Evolutionary conservation across 805 yeast species (phyloP).

Genomic region (Teunomyces atbi): DNA sequence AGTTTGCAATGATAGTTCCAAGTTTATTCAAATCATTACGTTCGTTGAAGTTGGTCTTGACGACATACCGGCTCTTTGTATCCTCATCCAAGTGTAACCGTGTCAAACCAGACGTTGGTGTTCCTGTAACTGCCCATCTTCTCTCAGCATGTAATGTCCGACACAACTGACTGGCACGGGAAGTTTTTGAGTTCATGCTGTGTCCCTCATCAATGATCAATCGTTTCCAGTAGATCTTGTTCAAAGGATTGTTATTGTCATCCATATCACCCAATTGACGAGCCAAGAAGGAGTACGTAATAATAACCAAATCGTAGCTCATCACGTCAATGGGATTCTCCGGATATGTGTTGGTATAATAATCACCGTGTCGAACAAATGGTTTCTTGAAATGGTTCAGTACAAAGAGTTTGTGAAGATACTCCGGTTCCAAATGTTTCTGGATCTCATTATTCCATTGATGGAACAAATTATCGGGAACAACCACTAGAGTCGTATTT

Average conservation of each 20-base stretch:
- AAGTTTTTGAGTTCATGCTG: constrained; percentile 51
- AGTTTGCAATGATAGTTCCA: constrained; percentile 52
- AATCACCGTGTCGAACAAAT: constrained; percentile 11
- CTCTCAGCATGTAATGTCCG: constrained; percentile 53
- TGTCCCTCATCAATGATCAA: constrained; percentile 78
- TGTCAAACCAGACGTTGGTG: constrained; percentile 72
- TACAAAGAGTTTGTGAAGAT: constrained; percentile 33
- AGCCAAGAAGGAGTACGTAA: constrained; percentile 48
- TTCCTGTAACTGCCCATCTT: constrained; percentile 74
- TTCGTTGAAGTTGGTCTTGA: constrained; percentile 50
- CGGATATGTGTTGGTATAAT: constrained; percentile 20
- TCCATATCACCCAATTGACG: constrained; percentile 30
- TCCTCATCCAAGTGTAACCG: constrained; percentile 49
- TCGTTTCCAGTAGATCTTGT: constrained; percentile 60
- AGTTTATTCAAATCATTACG: constrained; percentile 52
- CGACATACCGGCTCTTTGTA: constrained; percentile 35
- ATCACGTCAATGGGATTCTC: constrained; percentile 31
- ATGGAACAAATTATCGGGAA: constrained; percentile 64
- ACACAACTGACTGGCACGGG: constrained; percentile 51
- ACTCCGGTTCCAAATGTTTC: constrained; percentile 49
- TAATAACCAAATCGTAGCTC: constrained; percentile 51
- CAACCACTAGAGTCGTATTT: constrained; percentile 55
- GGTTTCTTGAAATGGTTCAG: constrained; percentile 30
- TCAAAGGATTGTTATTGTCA: constrained; percentile 32
- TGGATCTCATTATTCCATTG: constrained; percentile 63